These are phyloP conservation scores for Oidiodendron maius DNA, from an alignment of 495 filamentous ascomycete species.

Conservation along the genomic window DNA sequence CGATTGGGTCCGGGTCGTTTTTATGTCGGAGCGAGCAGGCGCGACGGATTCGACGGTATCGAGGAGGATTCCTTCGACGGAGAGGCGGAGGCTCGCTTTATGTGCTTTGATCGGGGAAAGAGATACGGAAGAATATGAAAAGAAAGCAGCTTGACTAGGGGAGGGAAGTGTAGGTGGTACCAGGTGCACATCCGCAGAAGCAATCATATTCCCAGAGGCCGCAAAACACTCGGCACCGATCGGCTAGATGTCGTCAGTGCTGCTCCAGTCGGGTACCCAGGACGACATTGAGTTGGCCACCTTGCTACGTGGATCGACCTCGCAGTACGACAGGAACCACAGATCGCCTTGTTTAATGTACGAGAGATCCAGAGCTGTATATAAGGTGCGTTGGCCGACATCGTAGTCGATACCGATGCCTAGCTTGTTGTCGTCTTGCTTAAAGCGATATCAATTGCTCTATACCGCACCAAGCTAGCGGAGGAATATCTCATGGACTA, in stretches of 20 bases:
- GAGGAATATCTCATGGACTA: no score
- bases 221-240: not conserved
- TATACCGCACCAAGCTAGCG: no score
- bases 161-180: not conserved
- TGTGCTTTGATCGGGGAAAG: not conserved
- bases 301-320: not conserved
- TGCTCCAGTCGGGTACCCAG: not conserved
- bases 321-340: not conserved
- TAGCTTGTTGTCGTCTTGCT: constrained; percentile 6
- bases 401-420: not conserved
- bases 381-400: not conserved
- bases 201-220: not conserved
- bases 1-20: not conserved
- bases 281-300: not conserved
- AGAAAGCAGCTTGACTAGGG: not conserved
- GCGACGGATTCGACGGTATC: not conserved
- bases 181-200: not conserved
- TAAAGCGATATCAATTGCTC: no score
- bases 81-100: not conserved
- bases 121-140: not conserved
- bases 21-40: not conserved
- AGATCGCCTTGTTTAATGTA: not conserved
- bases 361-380: not conserved
- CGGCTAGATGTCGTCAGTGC: not conserved
- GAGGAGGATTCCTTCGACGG: not conserved